A percentile compares a stretch with the other conserved stretches of the same genome.
phyloP scores from a whole-genome alignment of 305 asterid species.

The Rubia peregrina region DNA sequence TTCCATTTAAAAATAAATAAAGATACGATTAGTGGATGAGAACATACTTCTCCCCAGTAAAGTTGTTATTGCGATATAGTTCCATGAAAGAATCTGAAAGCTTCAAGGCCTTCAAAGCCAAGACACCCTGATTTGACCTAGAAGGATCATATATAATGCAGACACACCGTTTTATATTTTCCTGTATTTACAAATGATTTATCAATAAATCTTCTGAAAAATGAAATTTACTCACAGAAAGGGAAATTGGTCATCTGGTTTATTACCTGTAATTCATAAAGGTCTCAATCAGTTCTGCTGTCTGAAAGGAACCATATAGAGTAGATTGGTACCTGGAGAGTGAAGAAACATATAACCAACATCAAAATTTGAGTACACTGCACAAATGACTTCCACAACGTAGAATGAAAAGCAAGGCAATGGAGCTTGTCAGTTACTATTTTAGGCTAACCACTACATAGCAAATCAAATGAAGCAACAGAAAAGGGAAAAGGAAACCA shows the following conservation, averaged over 20 bases:
- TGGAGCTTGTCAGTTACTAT: not conserved
- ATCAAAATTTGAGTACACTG: not conserved
- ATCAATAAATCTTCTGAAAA: not conserved
- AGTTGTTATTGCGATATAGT: conserved; percentile 67
- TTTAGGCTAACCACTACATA: not conserved
- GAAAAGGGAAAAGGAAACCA: not conserved
- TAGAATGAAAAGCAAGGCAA: not conserved
- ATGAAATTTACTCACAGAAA: not conserved
- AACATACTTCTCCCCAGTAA: conserved; percentile 85
- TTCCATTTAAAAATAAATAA: not conserved
- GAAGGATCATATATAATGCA: conserved; percentile 96
- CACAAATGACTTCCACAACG: not conserved
- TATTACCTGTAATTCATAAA: conserved; percentile 93
- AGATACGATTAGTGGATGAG: not conserved
- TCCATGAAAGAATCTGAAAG: conserved; percentile 98
- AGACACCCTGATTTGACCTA: conserved; percentile 87
- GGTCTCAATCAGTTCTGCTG: conserved; percentile 87
- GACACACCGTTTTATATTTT: conserved; percentile 81
- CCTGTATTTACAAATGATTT: conserved; percentile 42
- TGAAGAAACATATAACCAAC: conserved; percentile 8
- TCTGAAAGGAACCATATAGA: conserved; percentile 83
- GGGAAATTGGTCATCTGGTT: not conserved
- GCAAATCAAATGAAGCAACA: not conserved
- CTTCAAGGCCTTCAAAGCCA: conserved; percentile 89
- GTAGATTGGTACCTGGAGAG: conserved; percentile 84